A percentile compares a stretch with the other conserved stretches of the same genome.
Evolutionary conservation across 352 stramenopile genomes (phyloP).

Genomic region (Pythium phragmiticola): DNA sequence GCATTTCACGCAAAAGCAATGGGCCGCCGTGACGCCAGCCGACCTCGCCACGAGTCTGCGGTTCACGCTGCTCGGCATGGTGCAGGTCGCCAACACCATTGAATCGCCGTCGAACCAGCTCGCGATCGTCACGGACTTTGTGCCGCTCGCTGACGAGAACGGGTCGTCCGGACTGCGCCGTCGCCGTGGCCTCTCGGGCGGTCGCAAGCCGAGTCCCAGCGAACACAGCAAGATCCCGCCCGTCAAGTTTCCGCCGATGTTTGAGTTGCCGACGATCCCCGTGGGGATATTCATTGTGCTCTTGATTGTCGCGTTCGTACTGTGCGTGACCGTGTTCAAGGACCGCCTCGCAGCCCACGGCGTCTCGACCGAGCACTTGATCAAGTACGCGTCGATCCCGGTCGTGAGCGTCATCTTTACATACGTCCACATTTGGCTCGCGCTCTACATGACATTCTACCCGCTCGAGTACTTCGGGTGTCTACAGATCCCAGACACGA

Average conservation of each 20-base stretch:
- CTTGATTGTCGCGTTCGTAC: slow-evolving; percentile 46
- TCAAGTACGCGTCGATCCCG: slow-evolving; percentile 85
- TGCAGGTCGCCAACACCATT: slow-evolving; percentile 61
- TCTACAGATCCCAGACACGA: slow-evolving; percentile 81
- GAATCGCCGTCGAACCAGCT: slow-evolving; percentile 44
- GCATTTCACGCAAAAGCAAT: slow-evolving; percentile 59
- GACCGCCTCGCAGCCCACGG: slow-evolving; percentile 45
- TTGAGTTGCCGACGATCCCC: slow-evolving; percentile 70
- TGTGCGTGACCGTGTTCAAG: slow-evolving; percentile 81
- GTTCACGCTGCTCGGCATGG: slow-evolving; percentile 86
- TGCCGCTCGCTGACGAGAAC: slow-evolving; percentile 38
- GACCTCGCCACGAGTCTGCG: slow-evolving; percentile 76
- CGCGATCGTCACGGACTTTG: slow-evolving; percentile 81
- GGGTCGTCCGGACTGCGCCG: slow-evolving; percentile 17
- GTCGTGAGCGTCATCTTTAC: slow-evolving; percentile 90
- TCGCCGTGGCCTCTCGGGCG: slow-evolving; percentile 2
- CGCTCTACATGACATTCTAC: slow-evolving; percentile 98
- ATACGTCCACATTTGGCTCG: slow-evolving; percentile 95
- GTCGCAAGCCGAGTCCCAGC: slow-evolving; percentile 1
- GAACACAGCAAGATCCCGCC: slow-evolving; percentile 35
- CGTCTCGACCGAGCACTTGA: slow-evolving; percentile 59
- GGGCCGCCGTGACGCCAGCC: slow-evolving; percentile 52
- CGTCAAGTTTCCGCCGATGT: slow-evolving; percentile 80
- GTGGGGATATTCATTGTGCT: slow-evolving; percentile 48
- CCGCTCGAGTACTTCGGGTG: slow-evolving; percentile 93